phyloP scores from a whole-genome alignment of 768 basidiomycete genomes.

The Mycena metata region DNA sequence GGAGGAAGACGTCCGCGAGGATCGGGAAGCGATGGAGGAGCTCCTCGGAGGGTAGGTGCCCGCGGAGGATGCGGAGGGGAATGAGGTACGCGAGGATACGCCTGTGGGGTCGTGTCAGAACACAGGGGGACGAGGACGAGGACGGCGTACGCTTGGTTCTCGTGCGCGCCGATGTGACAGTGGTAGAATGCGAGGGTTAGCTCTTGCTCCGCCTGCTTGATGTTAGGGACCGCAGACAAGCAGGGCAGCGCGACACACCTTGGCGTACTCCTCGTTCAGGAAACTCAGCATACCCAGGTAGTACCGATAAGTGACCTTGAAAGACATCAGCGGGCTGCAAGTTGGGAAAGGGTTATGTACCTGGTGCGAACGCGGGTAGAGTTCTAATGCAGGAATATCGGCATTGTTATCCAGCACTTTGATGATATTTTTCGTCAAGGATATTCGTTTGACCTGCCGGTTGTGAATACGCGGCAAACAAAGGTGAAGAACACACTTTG shows the following conservation, averaged over 20 bases:
- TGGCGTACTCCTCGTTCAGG: constrained; percentile 90
- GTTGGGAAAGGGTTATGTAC: constrained; percentile 54
- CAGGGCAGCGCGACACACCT: constrained; percentile 61
- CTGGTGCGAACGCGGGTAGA: constrained; percentile 90
- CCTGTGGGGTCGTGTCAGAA: constrained; percentile 55
- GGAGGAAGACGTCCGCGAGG: constrained; percentile 78
- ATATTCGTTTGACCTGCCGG: constrained; percentile 87
- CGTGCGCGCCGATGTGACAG: constrained; percentile 76
- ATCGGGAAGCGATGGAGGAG: constrained; percentile 82
- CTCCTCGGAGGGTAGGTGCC: constrained; percentile 82
- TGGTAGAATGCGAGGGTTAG: constrained; percentile 89
- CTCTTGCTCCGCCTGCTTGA: constrained; percentile 81
- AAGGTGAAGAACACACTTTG: constrained; percentile 51
- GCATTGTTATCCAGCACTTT: constrained; percentile 88
- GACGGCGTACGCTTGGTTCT: constrained; percentile 83
- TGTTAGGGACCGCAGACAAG: constrained; percentile 8
- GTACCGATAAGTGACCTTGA: constrained; percentile 89
- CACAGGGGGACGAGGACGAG: background rate
- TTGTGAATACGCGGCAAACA: constrained; percentile 5
- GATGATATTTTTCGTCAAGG: constrained; percentile 91
- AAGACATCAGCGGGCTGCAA: constrained; percentile 36
- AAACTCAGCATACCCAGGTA: constrained; percentile 96
- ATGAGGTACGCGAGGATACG: constrained; percentile 93
- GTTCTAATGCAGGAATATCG: constrained; percentile 83
- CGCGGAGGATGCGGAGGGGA: constrained; percentile 89